Evolutionary conservation across 2,329 filamentous ascomycete species (phyloP).

Genomic region (Colletotrichum sp.): DNA sequence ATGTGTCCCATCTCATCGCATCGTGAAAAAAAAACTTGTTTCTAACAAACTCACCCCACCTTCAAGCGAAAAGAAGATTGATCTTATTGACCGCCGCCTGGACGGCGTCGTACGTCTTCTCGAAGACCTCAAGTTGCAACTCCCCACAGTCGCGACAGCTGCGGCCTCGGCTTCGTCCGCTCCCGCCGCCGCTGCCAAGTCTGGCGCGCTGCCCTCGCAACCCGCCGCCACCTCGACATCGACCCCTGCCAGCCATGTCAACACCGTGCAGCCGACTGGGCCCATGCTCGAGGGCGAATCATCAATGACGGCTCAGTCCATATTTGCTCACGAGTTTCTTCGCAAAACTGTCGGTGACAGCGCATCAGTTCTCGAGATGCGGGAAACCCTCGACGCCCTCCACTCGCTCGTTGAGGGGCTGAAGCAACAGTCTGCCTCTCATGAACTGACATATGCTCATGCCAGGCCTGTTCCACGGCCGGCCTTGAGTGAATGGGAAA

Average conservation of each 20-base stretch:
- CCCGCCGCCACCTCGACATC: background rate
- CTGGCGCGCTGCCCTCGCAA: background rate
- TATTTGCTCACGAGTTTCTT: constrained; percentile 51
- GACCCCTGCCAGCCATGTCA: constrained; percentile 21
- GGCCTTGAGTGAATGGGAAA: constrained; percentile 6
- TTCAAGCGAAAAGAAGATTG: constrained; percentile 41
- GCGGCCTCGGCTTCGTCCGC: background rate
- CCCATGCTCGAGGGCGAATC: constrained; percentile 48
- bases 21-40: background rate
- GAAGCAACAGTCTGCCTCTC: constrained; percentile 27
- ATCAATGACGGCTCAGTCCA: constrained; percentile 49
- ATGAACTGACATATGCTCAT: constrained; percentile 30
- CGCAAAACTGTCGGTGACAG: constrained; percentile 38
- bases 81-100: constrained; percentile 39
- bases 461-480: constrained; percentile 11
- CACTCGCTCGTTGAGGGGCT: constrained; percentile 32
- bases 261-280: constrained; percentile 27
- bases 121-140: constrained; percentile 35
- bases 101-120: constrained; percentile 37
- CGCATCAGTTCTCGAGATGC: constrained; percentile 35
- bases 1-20: background rate
- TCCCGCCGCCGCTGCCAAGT: background rate
- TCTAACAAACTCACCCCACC: background rate
- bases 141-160: constrained; percentile 12
- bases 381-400: constrained; percentile 38